Evolutionary conservation across 1,139 yeast genomes (phyloP).

Genomic region (Scheffersomyces insectosa): DNA sequence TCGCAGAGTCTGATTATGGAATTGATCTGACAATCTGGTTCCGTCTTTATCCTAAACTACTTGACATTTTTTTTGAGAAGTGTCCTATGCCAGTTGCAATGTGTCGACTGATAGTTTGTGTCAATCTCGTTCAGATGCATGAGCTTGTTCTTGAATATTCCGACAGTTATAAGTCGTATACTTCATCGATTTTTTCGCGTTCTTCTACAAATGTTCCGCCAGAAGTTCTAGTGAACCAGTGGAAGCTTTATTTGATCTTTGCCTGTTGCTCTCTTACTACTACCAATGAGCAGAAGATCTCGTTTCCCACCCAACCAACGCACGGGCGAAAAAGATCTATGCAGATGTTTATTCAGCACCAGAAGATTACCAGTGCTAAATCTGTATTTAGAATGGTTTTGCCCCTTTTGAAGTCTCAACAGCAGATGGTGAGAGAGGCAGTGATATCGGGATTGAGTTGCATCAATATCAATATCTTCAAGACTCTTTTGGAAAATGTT

Average conservation of each 20-base stretch:
- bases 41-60: conserved; percentile 74
- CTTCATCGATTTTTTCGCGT: conserved; percentile 39
- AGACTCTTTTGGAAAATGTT: conserved; percentile 76
- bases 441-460: conserved; percentile 85
- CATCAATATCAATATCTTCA: conserved; percentile 85
- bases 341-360: conserved; percentile 83
- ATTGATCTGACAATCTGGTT: conserved; percentile 97
- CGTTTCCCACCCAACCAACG: conserved; percentile 60
- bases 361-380: conserved; percentile 88
- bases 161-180: conserved; percentile 46
- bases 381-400: conserved; percentile 86
- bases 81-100: conserved; percentile 95
- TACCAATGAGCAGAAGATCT: conserved; percentile 76
- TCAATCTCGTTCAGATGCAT: conserved; percentile 85
- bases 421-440: conserved; percentile 76
- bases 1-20: conserved; percentile 92
- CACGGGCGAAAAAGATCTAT: conserved; percentile 73
- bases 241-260: conserved; percentile 85
- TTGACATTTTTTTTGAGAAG: conserved; percentile 69
- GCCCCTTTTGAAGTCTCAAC: conserved; percentile 74
- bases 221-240: conserved; percentile 77
- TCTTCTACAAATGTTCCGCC: conserved; percentile 46
- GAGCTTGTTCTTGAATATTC: conserved; percentile 71
- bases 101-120: conserved; percentile 90
- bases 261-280: conserved; percentile 92